These are phyloP conservation scores for Candida glucosophila DNA, from an alignment of 1,139 yeast species.

Conservation along the genomic window DNA sequence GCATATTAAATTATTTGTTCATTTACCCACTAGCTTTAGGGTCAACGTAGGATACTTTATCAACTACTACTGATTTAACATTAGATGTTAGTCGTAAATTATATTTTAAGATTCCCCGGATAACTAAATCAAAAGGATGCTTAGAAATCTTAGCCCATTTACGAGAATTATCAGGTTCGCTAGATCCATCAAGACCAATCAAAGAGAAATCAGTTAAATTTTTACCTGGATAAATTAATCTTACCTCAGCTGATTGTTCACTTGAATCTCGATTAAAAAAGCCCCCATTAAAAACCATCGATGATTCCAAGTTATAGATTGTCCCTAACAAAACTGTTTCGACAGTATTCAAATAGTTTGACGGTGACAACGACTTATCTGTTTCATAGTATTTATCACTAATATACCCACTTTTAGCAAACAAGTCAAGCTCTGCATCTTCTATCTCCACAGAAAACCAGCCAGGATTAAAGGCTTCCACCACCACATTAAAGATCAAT, in stretches of 20 bases:
- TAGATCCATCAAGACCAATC: conserved; percentile 11
- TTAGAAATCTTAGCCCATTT: conserved; percentile 73
- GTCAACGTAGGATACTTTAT: conserved; percentile 51
- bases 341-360: conserved; percentile 21
- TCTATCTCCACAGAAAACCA: conserved; percentile 58
- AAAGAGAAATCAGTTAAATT: conserved; percentile 35
- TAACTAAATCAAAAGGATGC: conserved; percentile 78
- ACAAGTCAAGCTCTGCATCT: conserved; percentile 72
- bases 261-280: conserved; percentile 55
- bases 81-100: conserved; percentile 57
- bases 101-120: conserved; percentile 77
- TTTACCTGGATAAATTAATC: conserved; percentile 67
- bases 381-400: conserved; percentile 13
- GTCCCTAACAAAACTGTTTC: conserved; percentile 77
- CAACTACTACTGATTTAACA: conserved; percentile 52
- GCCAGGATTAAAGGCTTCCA: conserved; percentile 85
- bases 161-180: conserved; percentile 34
- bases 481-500: conserved; percentile 66
- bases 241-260: conserved; percentile 58
- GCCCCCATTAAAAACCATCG: conserved; percentile 71
- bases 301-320: conserved; percentile 57
- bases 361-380: conserved; percentile 8
- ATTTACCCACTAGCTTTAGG: conserved; percentile 46
- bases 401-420: conserved; percentile 67
- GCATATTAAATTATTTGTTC: too few species aligned